Base-by-base conservation (phyloP, 2,329 filamentous ascomycete species). In the Stachybotrys elegans region DNA sequence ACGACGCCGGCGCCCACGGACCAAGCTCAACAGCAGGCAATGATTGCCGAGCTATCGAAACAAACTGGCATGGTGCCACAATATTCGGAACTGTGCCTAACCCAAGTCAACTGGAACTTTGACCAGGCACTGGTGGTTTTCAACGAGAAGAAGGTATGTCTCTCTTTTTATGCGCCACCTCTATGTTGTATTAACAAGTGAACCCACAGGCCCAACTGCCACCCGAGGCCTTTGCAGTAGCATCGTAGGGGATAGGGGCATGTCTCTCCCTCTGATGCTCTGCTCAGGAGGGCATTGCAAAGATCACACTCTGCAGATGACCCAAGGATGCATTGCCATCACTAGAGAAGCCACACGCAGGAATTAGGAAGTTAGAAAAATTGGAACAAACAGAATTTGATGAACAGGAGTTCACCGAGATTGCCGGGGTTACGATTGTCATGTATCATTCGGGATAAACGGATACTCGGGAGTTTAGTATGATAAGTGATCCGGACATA, bases 41-140 rank as follows among this genome's bases (percentile, higher is more conserved):
- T 90, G 68, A 72, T 95, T 58, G 70, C 81, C 17, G 83, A 93
- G 59, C 75, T 96, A 42, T 84, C 81, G 51, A 81, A 81, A 51
- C 81, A 81, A 56, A 95, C 91, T 2, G 81, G 83, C 45, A 89
- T 98, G 82, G 93, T 81, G 8, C 66, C 83, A 9, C 73, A 86
- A 46, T 95, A 86, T 61, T 86, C 90, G 2, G 78, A 84, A 53
- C 78, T 94, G 72, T 96, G 92, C 56, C 73, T 97, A 14, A 75
- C 80, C 3, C 82, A 90, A 47, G 88, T 84, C 45, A 78, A 76
- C 29, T 97, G 90, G 89, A 79, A 94, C 60, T 80, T 91, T 40
- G 78, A 86, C 29, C 77, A 79, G 51, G 92, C 91, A 3, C 68
- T 91, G 52, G 70, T 76, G 43, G 80, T 87, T 23, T 96, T 95